These are phyloP conservation scores for Trifolium fragiferum DNA, from an alignment of 306 rosid species.

Conservation along the genomic window DNA sequence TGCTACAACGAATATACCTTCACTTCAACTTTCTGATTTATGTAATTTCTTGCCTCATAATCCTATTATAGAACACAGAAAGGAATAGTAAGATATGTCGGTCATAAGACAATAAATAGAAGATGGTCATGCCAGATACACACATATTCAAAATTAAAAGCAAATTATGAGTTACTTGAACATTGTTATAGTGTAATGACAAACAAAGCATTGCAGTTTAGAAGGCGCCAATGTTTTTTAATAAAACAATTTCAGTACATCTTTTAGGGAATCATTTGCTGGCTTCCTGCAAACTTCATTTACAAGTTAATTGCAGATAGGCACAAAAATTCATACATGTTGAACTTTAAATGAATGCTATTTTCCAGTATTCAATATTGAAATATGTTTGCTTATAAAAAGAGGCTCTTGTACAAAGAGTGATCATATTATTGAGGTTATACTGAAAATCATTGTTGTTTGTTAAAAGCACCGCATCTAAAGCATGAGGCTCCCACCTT, in stretches of 20 bases:
- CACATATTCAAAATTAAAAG: conserved; percentile 19
- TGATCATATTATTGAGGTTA: conserved; percentile 3
- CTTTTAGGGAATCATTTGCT: conserved; percentile 12
- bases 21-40: conserved; percentile 89
- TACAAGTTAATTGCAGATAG: conserved; percentile 20
- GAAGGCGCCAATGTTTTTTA: background rate
- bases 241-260: conserved; percentile 21
- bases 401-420: conserved; percentile 2
- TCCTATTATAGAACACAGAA: conserved; percentile 56
- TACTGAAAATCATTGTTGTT: background rate
- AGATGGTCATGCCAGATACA: conserved; percentile 3
- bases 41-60: conserved; percentile 78
- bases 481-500: background rate
- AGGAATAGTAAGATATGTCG: conserved; percentile 15
- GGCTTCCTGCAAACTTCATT: conserved; percentile 18
- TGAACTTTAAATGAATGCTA: background rate
- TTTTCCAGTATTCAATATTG: conserved; percentile 7
- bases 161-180: conserved; percentile 29
- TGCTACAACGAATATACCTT: conserved; percentile 53
- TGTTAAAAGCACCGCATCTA: background rate
- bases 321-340: background rate
- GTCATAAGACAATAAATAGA: conserved; percentile 18
- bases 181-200: conserved; percentile 13
- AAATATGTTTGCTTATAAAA: conserved; percentile 10
- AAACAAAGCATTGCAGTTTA: background rate